These are phyloP conservation scores for Coniferiporia weirii DNA, from an alignment of 1,284 basidiomycete genomes.

Conservation along the genomic window DNA sequence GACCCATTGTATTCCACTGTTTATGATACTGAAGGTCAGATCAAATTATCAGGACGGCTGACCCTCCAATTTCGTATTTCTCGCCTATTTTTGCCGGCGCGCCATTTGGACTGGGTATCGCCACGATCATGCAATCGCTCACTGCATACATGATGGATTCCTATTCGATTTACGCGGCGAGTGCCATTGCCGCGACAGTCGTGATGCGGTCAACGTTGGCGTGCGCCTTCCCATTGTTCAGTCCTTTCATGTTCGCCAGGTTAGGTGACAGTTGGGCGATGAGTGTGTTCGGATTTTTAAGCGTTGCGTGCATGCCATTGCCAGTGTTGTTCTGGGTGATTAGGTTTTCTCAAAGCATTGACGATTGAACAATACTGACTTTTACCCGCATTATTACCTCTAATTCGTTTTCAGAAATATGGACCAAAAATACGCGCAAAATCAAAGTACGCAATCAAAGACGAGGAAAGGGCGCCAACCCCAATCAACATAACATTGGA, in stretches of 20 bases:
- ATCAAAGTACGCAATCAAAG: slow-evolving; percentile 12
- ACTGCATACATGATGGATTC: slow-evolving; percentile 64
- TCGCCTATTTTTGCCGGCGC: slow-evolving; percentile 56
- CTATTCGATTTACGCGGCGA: slow-evolving; percentile 59
- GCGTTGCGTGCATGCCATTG: slow-evolving; percentile 50
- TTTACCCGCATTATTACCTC: neutral
- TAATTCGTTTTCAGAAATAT: slow-evolving; percentile 6
- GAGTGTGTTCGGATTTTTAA: slow-evolving; percentile 55
- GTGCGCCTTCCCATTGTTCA: slow-evolving; percentile 59
- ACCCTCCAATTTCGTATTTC: slow-evolving; percentile 53
- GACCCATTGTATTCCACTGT: neutral
- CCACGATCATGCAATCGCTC: slow-evolving; percentile 53
- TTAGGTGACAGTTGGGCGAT: slow-evolving; percentile 66
- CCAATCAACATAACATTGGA: neutral
- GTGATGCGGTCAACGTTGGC: slow-evolving; percentile 62
- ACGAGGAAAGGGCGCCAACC: slow-evolving; percentile 2
- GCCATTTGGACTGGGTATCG: slow-evolving; percentile 60
- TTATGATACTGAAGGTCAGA: slow-evolving; percentile 2
- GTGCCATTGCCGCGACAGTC: slow-evolving; percentile 65
- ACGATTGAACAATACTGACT: neutral
- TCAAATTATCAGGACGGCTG: slow-evolving; percentile 44
- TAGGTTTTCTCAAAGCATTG: neutral
- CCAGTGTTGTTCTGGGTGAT: slow-evolving; percentile 37
- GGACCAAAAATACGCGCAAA: slow-evolving; percentile 8
- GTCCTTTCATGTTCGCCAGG: slow-evolving; percentile 47